Evolutionary conservation across 1,139 yeast species (phyloP).

Genomic region (Debaryomyces subglobosus): DNA sequence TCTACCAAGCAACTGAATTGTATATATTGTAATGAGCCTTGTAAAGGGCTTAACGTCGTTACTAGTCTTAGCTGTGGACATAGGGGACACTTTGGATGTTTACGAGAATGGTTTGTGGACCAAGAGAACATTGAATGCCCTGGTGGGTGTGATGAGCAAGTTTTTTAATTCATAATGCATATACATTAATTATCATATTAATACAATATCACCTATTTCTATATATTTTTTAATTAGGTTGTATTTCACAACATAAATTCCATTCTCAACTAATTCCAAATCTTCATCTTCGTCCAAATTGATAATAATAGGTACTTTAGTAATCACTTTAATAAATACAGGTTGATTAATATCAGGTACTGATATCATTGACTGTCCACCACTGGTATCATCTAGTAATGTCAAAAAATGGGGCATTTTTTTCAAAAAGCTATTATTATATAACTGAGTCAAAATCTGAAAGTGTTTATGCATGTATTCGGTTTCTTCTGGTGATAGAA

Average conservation of each 20-base stretch:
- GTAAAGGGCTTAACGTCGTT: slow-evolving; percentile 72
- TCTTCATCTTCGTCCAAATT: slow-evolving; percentile 61
- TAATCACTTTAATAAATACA: slow-evolving; percentile 68
- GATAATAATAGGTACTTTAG: slow-evolving; percentile 29
- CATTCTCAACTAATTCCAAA: slow-evolving; percentile 63
- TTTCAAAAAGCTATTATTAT: slow-evolving; percentile 66
- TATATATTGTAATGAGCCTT: slow-evolving; percentile 77
- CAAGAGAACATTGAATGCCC: slow-evolving; percentile 77
- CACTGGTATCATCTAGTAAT: slow-evolving; percentile 74
- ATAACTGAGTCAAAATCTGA: slow-evolving; percentile 62
- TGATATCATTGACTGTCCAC: slow-evolving; percentile 77
- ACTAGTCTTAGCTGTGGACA: slow-evolving; percentile 80
- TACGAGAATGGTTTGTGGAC: slow-evolving; percentile 74
- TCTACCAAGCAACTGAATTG: slow-evolving; percentile 64
- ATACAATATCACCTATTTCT: slow-evolving; percentile 43
- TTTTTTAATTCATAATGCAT: slow-evolving; percentile 13
- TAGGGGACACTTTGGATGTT: slow-evolving; percentile 81
- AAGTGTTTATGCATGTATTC: slow-evolving; percentile 67
- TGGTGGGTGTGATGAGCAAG: slow-evolving; percentile 57
- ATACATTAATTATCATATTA: slow-evolving; percentile 30
- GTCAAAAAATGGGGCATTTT: slow-evolving; percentile 70
- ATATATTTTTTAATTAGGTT: slow-evolving; percentile 48
- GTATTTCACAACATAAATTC: slow-evolving; percentile 78
- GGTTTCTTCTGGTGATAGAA: slow-evolving; percentile 62
- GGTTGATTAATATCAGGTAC: slow-evolving; percentile 75